A percentile compares a stretch with the other conserved stretches of the same genome.
Evolutionary conservation across 1,284 basidiomycete species (phyloP).

Genomic region (Pseudomicrostroma phylloplanum): DNA sequence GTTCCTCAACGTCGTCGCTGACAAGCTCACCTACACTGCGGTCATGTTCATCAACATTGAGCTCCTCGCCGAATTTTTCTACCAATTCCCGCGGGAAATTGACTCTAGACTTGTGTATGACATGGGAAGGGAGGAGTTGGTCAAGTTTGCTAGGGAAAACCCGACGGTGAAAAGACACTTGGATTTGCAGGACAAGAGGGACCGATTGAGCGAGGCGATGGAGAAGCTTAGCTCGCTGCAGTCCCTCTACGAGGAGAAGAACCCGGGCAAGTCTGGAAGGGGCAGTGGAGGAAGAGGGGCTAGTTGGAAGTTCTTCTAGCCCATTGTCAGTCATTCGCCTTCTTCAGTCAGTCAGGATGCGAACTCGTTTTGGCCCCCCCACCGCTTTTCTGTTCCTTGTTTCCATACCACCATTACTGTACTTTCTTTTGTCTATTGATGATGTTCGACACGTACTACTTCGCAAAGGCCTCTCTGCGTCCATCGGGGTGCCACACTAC

Average conservation of each 20-base stretch:
- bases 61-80: conserved; percentile 94
- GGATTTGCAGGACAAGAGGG: conserved; percentile 93
- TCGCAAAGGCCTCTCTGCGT: background rate
- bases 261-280: background rate
- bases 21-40: conserved; percentile 91
- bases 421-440: background rate
- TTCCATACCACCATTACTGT: background rate
- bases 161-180: conserved; percentile 76
- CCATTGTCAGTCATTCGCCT: background rate
- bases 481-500: background rate
- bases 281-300: conserved; percentile 15
- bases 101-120: conserved; percentile 90
- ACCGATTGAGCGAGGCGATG: conserved; percentile 72
- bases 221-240: conserved; percentile 52
- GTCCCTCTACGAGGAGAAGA: conserved; percentile 6
- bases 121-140: conserved; percentile 75
- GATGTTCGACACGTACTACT: background rate
- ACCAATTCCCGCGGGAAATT: conserved; percentile 96
- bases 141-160: conserved; percentile 89
- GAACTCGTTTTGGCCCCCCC: background rate
- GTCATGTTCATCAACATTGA: conserved; percentile 93
- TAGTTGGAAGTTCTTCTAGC: conserved; percentile 7
- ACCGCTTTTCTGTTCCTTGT: too few relatives aligned
- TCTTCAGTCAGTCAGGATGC: background rate
- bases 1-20: conserved; percentile 91